A percentile compares a stretch with the other conserved stretches of the same genome.
These are phyloP conservation scores for Spathaspora girioi DNA, from an alignment of 805 yeast genomes.

Conservation along the genomic window DNA sequence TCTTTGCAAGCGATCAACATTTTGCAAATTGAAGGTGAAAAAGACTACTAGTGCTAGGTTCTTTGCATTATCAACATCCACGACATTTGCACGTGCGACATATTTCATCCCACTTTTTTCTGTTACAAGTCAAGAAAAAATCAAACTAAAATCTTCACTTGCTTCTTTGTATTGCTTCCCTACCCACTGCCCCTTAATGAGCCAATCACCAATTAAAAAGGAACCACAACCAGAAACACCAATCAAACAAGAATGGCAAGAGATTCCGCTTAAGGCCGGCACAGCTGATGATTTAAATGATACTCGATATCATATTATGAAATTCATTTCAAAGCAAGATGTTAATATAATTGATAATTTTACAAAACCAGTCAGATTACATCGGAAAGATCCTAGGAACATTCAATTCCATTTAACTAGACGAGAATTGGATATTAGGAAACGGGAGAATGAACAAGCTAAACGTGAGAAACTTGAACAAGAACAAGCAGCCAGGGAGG, in stretches of 20 bases:
- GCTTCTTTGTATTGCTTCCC: not conserved
- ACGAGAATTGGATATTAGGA: slow-evolving; percentile 63
- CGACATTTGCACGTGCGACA: not conserved
- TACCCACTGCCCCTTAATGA: not conserved
- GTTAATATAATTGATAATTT: slow-evolving; percentile 73
- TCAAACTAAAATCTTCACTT: not conserved
- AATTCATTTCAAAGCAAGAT: slow-evolving; percentile 68
- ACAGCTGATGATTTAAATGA: slow-evolving; percentile 67
- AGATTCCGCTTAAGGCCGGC: slow-evolving; percentile 68
- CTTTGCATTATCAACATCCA: not conserved
- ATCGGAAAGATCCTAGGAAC: slow-evolving; percentile 90
- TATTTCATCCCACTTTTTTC: not conserved
- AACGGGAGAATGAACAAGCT: slow-evolving; percentile 31
- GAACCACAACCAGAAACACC: slow-evolving; percentile 1
- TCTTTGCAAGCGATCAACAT: too few species aligned
- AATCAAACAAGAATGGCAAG: slow-evolving; percentile 34
- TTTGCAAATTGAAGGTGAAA: too few species aligned
- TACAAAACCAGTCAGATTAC: slow-evolving; percentile 79
- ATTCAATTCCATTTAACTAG: slow-evolving; percentile 81
- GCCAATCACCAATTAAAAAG: not conserved
- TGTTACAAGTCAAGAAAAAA: not conserved
- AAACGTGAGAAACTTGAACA: slow-evolving; percentile 15
- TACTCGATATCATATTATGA: slow-evolving; percentile 73
- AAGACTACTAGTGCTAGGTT: too few species aligned
- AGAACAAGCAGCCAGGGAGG: slow-evolving; percentile 2